Percentiles rank a stretch among this genome's conserved stretches.
These are phyloP conservation scores for Fusarium subtropicale DNA, from an alignment of 2,329 filamentous ascomycete genomes.

Conservation along the genomic window DNA sequence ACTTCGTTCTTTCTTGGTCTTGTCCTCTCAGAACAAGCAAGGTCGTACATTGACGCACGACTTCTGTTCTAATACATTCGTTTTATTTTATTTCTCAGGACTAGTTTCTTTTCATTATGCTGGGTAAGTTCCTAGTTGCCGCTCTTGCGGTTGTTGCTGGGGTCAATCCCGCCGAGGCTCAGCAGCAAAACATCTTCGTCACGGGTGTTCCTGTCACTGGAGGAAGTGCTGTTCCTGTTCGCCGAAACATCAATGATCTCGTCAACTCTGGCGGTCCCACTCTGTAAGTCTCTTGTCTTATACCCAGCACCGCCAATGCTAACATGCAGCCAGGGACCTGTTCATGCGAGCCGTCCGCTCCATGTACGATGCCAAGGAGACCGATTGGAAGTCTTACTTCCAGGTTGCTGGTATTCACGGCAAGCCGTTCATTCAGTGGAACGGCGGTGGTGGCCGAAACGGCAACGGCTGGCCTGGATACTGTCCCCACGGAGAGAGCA, in stretches of 20 bases:
- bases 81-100: constrained; percentile 26
- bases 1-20: constrained; percentile 12
- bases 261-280: constrained; percentile 55
- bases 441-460: constrained; percentile 51
- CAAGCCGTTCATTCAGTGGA: constrained; percentile 57
- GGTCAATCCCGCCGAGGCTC: constrained; percentile 42
- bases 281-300: constrained; percentile 53
- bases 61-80: constrained; percentile 34
- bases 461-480: constrained; percentile 55
- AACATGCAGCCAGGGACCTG: constrained; percentile 57
- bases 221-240: constrained; percentile 57
- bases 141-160: constrained; percentile 45
- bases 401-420: constrained; percentile 62
- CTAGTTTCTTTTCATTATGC: constrained; percentile 32
- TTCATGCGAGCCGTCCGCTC: constrained; percentile 60
- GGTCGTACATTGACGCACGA: constrained; percentile 41
- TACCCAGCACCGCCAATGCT: constrained; percentile 8
- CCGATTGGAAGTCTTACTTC: constrained; percentile 62
- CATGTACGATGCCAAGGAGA: constrained; percentile 56
- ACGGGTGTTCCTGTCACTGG: constrained; percentile 55
- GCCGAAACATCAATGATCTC: constrained; percentile 62
- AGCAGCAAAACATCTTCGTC: constrained; percentile 48
- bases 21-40: constrained; percentile 34
- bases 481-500: constrained; percentile 61
- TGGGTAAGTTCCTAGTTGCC: constrained; percentile 37